Conservation (phyloP, 768 basidiomycete species). For the Cystofilobasidium capitatum region DNA sequence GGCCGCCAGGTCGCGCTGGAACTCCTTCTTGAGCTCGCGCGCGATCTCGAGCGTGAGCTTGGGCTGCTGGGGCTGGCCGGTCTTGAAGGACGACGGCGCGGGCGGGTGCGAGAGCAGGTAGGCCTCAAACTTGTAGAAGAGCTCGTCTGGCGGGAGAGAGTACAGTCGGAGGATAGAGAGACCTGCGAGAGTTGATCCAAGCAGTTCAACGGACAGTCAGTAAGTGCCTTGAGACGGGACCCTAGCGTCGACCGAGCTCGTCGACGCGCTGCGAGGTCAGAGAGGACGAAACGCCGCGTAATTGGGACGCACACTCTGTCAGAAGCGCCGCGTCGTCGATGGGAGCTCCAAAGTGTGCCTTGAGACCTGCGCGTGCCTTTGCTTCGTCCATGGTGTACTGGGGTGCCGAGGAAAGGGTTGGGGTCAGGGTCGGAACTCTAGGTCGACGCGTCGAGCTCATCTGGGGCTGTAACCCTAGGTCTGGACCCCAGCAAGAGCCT, state of each 20-base stretch:
- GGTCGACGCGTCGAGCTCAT: too few species aligned
- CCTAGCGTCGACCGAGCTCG: slow-evolving; percentile 3
- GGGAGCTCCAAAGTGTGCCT: slow-evolving; percentile 33
- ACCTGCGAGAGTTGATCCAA: slow-evolving; percentile 33
- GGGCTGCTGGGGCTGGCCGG: neutral
- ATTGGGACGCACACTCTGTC: slow-evolving; percentile 37
- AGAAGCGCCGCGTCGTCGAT: slow-evolving; percentile 38
- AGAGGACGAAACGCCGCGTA: neutral
- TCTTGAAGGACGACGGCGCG: neutral
- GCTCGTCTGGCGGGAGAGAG: slow-evolving; percentile 39
- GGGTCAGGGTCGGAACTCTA: neutral
- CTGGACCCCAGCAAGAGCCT: too few species aligned
- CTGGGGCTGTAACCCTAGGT: too few species aligned
- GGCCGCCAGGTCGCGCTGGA: slow-evolving; percentile 33
- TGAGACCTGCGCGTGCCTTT: slow-evolving; percentile 26
- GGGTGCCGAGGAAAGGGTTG: neutral
- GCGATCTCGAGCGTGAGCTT: slow-evolving; percentile 32
- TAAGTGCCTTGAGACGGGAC: neutral
- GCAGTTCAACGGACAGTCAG: neutral
- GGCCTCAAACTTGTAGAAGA: slow-evolving; percentile 46
- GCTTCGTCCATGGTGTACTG: neutral
- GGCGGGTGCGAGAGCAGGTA: slow-evolving; percentile 34
- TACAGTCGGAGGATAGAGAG: slow-evolving; percentile 42
- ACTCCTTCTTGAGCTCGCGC: slow-evolving; percentile 38
- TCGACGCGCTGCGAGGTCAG: neutral